These are phyloP conservation scores for Globisporangium spinosum DNA, from an alignment of 352 stramenopile species.

Conservation along the genomic window DNA sequence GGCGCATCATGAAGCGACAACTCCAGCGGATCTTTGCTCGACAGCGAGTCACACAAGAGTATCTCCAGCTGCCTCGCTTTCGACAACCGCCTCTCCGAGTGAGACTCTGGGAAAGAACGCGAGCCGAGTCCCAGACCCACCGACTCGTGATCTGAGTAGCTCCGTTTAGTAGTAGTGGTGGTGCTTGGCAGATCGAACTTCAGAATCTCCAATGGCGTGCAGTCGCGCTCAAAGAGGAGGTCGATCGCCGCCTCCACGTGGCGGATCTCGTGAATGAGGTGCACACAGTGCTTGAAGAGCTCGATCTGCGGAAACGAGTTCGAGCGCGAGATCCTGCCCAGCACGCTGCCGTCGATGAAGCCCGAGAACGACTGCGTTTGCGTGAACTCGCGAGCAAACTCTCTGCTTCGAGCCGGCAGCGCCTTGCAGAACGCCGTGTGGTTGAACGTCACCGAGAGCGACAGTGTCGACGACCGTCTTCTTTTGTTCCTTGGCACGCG, in stretches of 20 bases:
- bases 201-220: slow-evolving; percentile 29
- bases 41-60: not conserved
- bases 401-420: slow-evolving; percentile 15
- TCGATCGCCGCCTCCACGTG: slow-evolving; percentile 32
- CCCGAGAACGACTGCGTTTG: slow-evolving; percentile 59
- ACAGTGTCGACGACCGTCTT: slow-evolving; percentile 40
- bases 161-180: not conserved
- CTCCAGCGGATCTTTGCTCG: not conserved
- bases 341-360: slow-evolving; percentile 62
- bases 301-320: slow-evolving; percentile 34
- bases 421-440: slow-evolving; percentile 36
- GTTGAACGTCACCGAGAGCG: slow-evolving; percentile 57
- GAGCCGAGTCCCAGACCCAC: not conserved
- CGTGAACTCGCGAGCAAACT: slow-evolving; percentile 50
- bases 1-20: not conserved
- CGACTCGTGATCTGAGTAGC: not conserved
- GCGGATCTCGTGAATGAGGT: slow-evolving; percentile 44
- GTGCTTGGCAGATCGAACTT: slow-evolving; percentile 30
- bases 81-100: not conserved
- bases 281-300: slow-evolving; percentile 62
- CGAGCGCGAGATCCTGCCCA: slow-evolving; percentile 32
- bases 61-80: slow-evolving; percentile 6
- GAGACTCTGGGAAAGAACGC: not conserved
- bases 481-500: slow-evolving; percentile 12
- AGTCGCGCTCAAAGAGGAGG: slow-evolving; percentile 58